Base-by-base conservation (phyloP, 2,329 filamentous ascomycete genomes). In the Phoma herbarum region DNA sequence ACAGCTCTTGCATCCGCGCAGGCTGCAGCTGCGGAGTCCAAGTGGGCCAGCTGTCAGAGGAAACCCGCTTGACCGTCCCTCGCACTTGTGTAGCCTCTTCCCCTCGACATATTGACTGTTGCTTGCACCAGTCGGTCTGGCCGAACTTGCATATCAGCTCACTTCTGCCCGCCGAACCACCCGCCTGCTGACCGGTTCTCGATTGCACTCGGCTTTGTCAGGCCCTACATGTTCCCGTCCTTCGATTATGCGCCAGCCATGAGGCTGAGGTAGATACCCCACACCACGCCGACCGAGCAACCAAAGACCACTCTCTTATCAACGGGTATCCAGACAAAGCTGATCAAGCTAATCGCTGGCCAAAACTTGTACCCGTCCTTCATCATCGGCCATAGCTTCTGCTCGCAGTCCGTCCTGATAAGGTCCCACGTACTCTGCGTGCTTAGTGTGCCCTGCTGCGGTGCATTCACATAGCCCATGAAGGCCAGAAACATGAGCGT, bases 191-290 rank as follows among this genome's bases (percentile, higher is more conserved):
- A 37, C 37, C 44, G 39, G 8, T 44, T 45, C 44, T 41, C 39
- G 44, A 52, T 16, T 25, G 18, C 41, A 22, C 22, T 48, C 46
- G 28, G 29, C 37, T 8, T 44, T 23, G 44, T 33, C 49, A 48
- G 49, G 49, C 39, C 49, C 37, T n/a, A 28, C 6, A 18, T 35
- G 12, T n/a, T 7, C 16, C 45, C n/a, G 25, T 23, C 46, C 12
- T 26, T n/a, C 33, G 25, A 29, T 60, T 59, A 73, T 37, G 62
- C 68, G 26, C 61, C 72, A 22, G 66, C 83, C 63, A 86, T 77
- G 69, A 93, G 78, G 71, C 89, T 92, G 77, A 93, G 80, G 74
- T 91, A 93, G 41, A 93, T 82, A 0, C 88, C 88, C 91, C 91
- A 94, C 14, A 81, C 83, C 23, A 94, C 82, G 5, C 91, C 90